phyloP scores from a whole-genome alignment of 345 rosid species.

The Citrus australasica region DNA sequence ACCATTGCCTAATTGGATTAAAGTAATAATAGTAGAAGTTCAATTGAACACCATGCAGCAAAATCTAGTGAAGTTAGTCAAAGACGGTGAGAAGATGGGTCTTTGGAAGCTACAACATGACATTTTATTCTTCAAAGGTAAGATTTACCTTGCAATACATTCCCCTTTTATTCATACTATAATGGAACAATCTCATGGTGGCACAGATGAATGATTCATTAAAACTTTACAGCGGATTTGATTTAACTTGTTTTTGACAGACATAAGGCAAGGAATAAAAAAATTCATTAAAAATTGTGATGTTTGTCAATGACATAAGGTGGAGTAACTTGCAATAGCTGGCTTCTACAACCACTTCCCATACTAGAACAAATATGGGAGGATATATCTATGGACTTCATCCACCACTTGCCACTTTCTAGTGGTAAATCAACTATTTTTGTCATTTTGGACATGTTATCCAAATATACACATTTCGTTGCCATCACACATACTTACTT shows the following conservation, averaged over 20 bases:
- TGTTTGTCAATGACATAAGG: background rate
- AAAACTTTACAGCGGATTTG: background rate
- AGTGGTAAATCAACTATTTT: no score
- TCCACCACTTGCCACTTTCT: no score
- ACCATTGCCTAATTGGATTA: background rate
- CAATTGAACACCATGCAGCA: background rate
- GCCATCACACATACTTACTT: no score
- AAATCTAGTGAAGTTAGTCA: background rate
- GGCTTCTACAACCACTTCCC: background rate
- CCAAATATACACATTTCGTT: no score
- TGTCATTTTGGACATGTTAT: no score
- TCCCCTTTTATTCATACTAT: background rate
- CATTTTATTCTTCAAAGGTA: background rate
- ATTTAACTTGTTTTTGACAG: background rate
- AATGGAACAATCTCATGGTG: background rate
- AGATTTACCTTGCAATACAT: background rate
- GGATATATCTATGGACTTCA: no score
- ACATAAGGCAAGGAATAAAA: background rate
- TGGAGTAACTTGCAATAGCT: slow-evolving; percentile 2
- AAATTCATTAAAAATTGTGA: background rate
- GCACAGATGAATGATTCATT: background rate
- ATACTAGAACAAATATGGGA: background rate
- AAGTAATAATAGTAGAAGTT: background rate
- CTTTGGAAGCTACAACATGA: background rate
- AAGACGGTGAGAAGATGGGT: background rate